Conservation (phyloP, 805 yeast species). For the Saccharomycopsis fibuligera region DNA sequence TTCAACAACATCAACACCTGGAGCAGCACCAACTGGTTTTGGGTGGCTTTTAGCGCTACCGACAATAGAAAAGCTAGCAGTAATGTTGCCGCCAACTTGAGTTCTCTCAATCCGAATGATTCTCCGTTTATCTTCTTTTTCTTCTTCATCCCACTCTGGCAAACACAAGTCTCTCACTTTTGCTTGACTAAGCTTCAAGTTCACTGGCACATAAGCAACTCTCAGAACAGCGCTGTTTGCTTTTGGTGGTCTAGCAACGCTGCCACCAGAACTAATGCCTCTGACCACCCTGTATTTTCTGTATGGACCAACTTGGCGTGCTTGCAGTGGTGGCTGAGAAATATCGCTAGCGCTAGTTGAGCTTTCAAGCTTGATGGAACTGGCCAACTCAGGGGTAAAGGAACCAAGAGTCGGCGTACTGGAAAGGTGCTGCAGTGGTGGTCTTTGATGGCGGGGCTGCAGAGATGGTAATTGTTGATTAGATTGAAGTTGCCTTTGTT, state of each 20-base stretch:
- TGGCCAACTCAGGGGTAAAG: neutral
- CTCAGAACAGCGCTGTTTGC: conserved; percentile 24
- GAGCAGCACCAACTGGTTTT: conserved; percentile 31
- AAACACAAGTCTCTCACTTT: conserved; percentile 41
- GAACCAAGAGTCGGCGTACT: neutral
- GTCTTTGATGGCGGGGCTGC: too few species aligned
- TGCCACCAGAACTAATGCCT: conserved; percentile 55
- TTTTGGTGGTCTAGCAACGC: conserved; percentile 50
- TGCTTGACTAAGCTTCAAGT: conserved; percentile 40
- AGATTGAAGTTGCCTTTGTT: too few species aligned
- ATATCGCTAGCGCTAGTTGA: neutral
- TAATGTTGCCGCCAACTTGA: conserved; percentile 42
- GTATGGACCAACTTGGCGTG: neutral
- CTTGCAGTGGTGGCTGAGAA: neutral
- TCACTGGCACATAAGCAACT: conserved; percentile 39
- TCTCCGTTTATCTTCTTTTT: conserved; percentile 45
- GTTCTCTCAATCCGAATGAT: conserved; percentile 51
- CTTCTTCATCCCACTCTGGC: conserved; percentile 45
- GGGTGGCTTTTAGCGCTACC: conserved; percentile 47
- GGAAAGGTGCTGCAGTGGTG: neutral
- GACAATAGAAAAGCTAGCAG: conserved; percentile 44
- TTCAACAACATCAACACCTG: conserved; percentile 46
- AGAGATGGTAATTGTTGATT: too few species aligned
- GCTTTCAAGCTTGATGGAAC: neutral
- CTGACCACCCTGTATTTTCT: conserved; percentile 40